Evolutionary conservation across 805 yeast species (phyloP).

Genomic region (Metschnikowia dekortorum): DNA sequence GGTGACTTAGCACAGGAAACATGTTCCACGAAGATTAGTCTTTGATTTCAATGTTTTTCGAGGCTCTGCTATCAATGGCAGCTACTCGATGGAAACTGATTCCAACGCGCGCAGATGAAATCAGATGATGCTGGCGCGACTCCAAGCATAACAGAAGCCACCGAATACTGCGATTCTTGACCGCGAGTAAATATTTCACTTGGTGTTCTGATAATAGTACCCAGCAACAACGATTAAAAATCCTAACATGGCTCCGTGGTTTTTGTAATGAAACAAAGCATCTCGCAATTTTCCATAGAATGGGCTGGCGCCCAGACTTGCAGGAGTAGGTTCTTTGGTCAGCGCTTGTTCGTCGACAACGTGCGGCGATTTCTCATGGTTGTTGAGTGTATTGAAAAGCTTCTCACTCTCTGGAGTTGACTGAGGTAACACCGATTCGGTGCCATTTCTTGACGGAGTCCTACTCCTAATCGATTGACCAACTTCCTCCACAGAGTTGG

Average conservation of each 20-base stretch:
- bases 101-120: neutral
- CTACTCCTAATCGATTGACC: neutral
- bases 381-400: neutral
- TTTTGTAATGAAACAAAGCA: slow-evolving; percentile 7
- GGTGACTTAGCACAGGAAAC: neutral
- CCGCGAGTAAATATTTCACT: neutral
- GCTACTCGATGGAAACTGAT: neutral
- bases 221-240: slow-evolving; percentile 14
- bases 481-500: neutral
- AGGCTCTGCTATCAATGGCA: neutral
- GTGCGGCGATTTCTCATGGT: neutral
- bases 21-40: neutral
- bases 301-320: neutral
- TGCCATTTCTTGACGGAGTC: neutral
- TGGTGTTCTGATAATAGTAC: slow-evolving; percentile 10
- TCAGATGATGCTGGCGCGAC: slow-evolving; percentile 4
- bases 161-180: neutral
- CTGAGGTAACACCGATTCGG: neutral
- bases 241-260: slow-evolving; percentile 13
- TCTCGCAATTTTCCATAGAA: slow-evolving; percentile 6
- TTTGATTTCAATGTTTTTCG: neutral
- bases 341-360: neutral
- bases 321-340: neutral
- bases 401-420: neutral
- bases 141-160: neutral